These are phyloP conservation scores for Geotrichum bryndzae DNA, from an alignment of 1,139 yeast species.

Conservation along the genomic window DNA sequence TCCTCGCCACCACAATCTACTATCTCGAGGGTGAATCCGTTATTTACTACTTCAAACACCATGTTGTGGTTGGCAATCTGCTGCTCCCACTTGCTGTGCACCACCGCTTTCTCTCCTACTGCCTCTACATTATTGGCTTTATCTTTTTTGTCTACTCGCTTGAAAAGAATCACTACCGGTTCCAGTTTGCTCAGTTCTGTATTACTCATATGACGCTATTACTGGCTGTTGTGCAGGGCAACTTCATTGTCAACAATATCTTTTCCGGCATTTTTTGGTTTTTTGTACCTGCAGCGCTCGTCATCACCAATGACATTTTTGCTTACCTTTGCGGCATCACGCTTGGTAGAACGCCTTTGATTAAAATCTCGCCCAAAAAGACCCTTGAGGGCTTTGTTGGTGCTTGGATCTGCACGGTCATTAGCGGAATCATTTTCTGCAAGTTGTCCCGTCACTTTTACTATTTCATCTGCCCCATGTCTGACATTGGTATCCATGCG, in stretches of 20 bases:
- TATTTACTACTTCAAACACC: constrained; percentile 53
- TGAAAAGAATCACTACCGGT: constrained; percentile 80
- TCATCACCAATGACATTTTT: constrained; percentile 89
- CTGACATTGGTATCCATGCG: constrained; percentile 50
- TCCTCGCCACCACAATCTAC: constrained; percentile 66
- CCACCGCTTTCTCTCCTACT: constrained; percentile 79
- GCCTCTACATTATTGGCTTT: constrained; percentile 81
- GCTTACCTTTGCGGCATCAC: constrained; percentile 97
- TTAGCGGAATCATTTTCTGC: constrained; percentile 64
- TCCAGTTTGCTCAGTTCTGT: constrained; percentile 91
- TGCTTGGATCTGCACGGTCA: constrained; percentile 90
- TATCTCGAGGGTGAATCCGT: constrained; percentile 84
- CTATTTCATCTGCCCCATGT: constrained; percentile 86
- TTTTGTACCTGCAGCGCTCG: constrained; percentile 83
- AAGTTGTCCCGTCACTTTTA: constrained; percentile 57
- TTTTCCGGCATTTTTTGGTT: constrained; percentile 93
- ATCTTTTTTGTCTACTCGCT: constrained; percentile 84
- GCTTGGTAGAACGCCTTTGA: constrained; percentile 87
- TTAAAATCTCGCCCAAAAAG: constrained; percentile 92
- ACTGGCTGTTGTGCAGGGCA: constrained; percentile 89
- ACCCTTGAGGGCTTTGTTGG: constrained; percentile 97
- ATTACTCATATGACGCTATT: constrained; percentile 90
- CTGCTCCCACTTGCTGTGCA: constrained; percentile 49
- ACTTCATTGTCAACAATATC: constrained; percentile 83
- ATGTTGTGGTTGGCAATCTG: constrained; percentile 41